These are phyloP conservation scores for Raddia distichophylla DNA, from an alignment of 176 grass and related monocot genomes.

Conservation along the genomic window DNA sequence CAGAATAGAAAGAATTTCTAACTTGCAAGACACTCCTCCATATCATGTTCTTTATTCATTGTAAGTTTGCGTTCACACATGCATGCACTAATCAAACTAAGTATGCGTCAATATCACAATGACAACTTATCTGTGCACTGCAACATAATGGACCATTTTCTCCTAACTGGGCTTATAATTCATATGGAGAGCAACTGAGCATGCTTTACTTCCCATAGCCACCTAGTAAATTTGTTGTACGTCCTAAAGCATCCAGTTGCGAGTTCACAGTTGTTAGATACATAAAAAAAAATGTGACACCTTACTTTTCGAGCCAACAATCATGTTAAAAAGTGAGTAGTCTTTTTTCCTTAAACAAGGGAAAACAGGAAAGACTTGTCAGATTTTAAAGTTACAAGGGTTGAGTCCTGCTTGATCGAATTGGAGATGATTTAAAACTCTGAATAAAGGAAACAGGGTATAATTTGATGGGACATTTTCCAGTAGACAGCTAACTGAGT, in stretches of 20 bases:
- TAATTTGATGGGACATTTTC: conserved; percentile 1
- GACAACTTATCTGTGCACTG: background rate
- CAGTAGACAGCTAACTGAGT: background rate
- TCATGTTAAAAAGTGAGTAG: background rate
- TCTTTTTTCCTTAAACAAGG: background rate
- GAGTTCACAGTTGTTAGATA: background rate
- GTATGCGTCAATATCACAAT: conserved; percentile 33
- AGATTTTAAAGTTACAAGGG: background rate
- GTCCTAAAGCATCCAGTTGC: conserved; percentile 17
- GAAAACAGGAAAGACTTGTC: background rate
- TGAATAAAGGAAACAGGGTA: background rate
- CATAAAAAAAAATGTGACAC: background rate
- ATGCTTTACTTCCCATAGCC: conserved; percentile 6
- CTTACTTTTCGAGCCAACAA: background rate
- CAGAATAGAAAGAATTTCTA: conserved; percentile 35
- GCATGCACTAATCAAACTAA: background rate
- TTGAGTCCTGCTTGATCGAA: background rate
- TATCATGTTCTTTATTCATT: conserved; percentile 35
- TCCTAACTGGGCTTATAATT: conserved; percentile 2
- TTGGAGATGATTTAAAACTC: conserved; percentile 1
- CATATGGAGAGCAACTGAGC: background rate
- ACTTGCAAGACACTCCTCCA: conserved; percentile 36
- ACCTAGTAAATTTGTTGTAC: background rate
- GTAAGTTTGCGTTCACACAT: conserved; percentile 41
- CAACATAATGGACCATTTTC: background rate